A percentile compares a stretch with the other conserved stretches of the same genome.
Evolutionary conservation across 2,329 filamentous ascomycete genomes (phyloP).

Genomic region (Calonectria pseudoreteaudii): DNA sequence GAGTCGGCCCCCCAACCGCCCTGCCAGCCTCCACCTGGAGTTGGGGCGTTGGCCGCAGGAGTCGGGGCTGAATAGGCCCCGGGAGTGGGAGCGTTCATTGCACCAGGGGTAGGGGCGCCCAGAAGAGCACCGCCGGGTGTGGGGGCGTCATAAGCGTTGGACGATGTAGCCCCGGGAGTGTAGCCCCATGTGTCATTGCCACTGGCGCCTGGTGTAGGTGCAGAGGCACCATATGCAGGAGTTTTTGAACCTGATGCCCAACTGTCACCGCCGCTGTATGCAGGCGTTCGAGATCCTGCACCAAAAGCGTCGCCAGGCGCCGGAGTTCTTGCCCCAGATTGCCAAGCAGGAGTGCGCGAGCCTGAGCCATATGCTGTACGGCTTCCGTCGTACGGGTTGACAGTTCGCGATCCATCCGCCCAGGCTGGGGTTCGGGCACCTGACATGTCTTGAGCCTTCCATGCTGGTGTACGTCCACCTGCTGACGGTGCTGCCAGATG

Average conservation of each 20-base stretch:
- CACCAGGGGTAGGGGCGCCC: conserved; percentile 71
- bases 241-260: conserved; percentile 81
- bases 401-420: conserved; percentile 75
- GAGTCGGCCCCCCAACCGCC: conserved; percentile 71
- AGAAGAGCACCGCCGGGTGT: conserved; percentile 72
- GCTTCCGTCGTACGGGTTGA: conserved; percentile 78
- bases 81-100: conserved; percentile 77
- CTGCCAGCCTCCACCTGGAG: conserved; percentile 74
- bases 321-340: conserved; percentile 80
- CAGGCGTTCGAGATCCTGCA: conserved; percentile 76
- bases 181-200: conserved; percentile 72
- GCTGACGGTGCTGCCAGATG: conserved; percentile 63
- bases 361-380: conserved; percentile 83
- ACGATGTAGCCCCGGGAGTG: conserved; percentile 61
- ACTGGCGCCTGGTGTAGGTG: conserved; percentile 69
- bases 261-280: conserved; percentile 68
- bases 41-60: conserved; percentile 74
- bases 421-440: conserved; percentile 78
- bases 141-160: conserved; percentile 74
- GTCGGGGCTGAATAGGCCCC: conserved; percentile 75
- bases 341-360: conserved; percentile 81
- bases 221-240: conserved; percentile 75
- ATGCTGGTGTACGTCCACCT: conserved; percentile 72
- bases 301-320: conserved; percentile 71
- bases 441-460: conserved; percentile 64